These are phyloP conservation scores for Entelexis paramagnoliae DNA, from an alignment of 1,139 yeast species.

Conservation along the genomic window DNA sequence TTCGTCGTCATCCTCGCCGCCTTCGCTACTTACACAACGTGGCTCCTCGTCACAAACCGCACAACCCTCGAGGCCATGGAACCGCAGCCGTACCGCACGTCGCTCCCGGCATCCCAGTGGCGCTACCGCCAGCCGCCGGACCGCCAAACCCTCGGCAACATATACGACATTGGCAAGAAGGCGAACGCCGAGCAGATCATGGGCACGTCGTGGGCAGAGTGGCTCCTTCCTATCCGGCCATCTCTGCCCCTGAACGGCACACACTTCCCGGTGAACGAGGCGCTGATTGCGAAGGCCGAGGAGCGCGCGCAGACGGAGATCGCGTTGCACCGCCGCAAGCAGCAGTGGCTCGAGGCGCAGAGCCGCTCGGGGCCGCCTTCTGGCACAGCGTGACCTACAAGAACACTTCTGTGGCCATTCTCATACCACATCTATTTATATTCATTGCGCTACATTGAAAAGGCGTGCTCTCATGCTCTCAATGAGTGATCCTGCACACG, in stretches of 20 bases:
- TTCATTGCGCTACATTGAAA: no score
- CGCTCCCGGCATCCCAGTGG: constrained; percentile 35
- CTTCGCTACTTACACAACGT: constrained; percentile 53
- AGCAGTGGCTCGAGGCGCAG: constrained; percentile 11
- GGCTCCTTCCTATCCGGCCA: constrained; percentile 56
- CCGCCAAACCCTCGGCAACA: constrained; percentile 44
- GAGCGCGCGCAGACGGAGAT: constrained; percentile 27
- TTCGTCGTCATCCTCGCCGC: constrained; percentile 51
- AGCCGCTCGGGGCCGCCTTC: no score
- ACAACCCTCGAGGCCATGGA: constrained; percentile 82
- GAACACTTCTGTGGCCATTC: no score
- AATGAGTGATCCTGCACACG: no score
- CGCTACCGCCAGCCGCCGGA: constrained; percentile 36
- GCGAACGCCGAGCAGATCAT: constrained; percentile 58
- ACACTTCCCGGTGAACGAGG: constrained; percentile 29
- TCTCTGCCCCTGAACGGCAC: constrained; percentile 26
- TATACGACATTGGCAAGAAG: constrained; percentile 60
- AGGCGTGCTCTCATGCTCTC: no score
- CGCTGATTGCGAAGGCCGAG: constrained; percentile 27
- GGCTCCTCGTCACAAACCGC: constrained; percentile 47
- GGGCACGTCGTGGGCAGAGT: constrained; percentile 55
- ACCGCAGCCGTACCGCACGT: constrained; percentile 42
- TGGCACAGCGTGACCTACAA: no score
- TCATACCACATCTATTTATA: no score
- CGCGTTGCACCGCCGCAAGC: constrained; percentile 19